A percentile compares a stretch with the other conserved stretches of the same genome.
Evolutionary conservation across 345 rosid genomes (phyloP).

Genomic region (Linum tenue): DNA sequence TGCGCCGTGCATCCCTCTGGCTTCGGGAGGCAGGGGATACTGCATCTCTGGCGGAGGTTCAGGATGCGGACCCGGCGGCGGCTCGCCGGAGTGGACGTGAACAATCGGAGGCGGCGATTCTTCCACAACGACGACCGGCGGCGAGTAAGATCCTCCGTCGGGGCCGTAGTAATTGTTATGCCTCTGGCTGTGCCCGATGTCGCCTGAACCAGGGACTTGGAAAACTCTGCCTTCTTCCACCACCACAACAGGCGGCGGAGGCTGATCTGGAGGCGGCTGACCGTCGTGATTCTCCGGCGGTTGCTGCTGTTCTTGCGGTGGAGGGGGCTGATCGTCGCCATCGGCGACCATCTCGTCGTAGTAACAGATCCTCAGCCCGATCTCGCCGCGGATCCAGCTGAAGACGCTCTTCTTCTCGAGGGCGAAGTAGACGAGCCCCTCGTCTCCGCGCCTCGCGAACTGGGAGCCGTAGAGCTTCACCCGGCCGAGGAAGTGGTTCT

Average conservation of each 20-base stretch:
- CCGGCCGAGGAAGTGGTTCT: conserved; percentile 82
- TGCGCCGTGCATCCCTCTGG: conserved; percentile 60
- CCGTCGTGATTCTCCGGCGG: conserved; percentile 6
- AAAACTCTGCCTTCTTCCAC: conserved; percentile 51
- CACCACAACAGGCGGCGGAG: conserved; percentile 28
- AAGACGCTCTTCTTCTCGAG: conserved; percentile 91
- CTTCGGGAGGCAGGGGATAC: conserved; percentile 31
- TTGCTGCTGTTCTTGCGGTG: conserved; percentile 17
- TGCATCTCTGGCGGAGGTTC: conserved; percentile 23
- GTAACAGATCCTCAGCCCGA: conserved; percentile 67
- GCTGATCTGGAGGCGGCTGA: conserved; percentile 19
- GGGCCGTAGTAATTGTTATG: conserved; percentile 9
- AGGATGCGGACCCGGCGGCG: conserved; percentile 4
- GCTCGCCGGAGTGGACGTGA: conserved; percentile 9
- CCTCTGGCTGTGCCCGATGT: conserved; percentile 15
- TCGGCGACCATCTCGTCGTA: conserved; percentile 58
- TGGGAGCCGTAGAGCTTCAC: conserved; percentile 81
- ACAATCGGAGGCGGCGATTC: conserved; percentile 41
- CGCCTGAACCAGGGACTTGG: conserved; percentile 29
- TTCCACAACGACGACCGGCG: conserved; percentile 44
- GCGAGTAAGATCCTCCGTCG: conserved; percentile 24
- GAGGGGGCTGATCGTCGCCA: conserved; percentile 30
- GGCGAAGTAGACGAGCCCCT: conserved; percentile 62
- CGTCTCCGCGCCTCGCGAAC: conserved; percentile 60
- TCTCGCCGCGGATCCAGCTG: conserved; percentile 87